These are phyloP conservation scores for Podospora appendiculata DNA, from an alignment of 495 filamentous ascomycete species.

Conservation along the genomic window DNA sequence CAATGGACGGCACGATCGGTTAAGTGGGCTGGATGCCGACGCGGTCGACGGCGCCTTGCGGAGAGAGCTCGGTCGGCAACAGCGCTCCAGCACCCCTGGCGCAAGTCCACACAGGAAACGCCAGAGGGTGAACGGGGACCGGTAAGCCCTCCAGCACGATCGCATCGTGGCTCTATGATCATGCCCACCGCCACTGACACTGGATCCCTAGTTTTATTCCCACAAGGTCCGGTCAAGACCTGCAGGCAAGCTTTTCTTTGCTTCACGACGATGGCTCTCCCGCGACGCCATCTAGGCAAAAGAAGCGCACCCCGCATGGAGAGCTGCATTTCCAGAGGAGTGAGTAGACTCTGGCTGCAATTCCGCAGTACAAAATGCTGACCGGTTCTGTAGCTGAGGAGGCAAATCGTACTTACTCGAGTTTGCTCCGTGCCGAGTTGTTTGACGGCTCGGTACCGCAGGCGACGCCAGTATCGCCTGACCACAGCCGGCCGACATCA, in stretches of 20 bases:
- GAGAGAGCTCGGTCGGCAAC: slow-evolving; percentile 25
- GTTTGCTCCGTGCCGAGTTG: slow-evolving; percentile 79
- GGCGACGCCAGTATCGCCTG: slow-evolving; percentile 60
- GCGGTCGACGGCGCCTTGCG: slow-evolving; percentile 24
- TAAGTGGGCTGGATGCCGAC: slow-evolving; percentile 27
- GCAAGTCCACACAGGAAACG: slow-evolving; percentile 81
- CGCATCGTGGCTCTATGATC: too few species aligned
- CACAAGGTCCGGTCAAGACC: slow-evolving; percentile 84
- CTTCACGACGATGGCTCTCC: slow-evolving; percentile 88
- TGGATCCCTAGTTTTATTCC: slow-evolving; percentile 66
- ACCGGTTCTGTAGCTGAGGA: slow-evolving; percentile 67
- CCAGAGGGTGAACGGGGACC: slow-evolving; percentile 76
- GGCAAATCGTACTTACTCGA: slow-evolving; percentile 86
- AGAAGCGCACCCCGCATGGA: slow-evolving; percentile 77
- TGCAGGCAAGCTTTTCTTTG: slow-evolving; percentile 84
- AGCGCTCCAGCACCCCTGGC: slow-evolving; percentile 61
- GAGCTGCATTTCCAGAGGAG: slow-evolving; percentile 92
- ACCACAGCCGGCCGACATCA: slow-evolving; percentile 45
- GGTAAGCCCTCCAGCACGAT: slow-evolving; percentile 34
- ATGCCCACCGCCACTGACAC: not conserved
- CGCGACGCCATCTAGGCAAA: slow-evolving; percentile 75
- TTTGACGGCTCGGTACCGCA: slow-evolving; percentile 88
- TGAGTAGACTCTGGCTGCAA: slow-evolving; percentile 34
- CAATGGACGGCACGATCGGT: slow-evolving; percentile 18
- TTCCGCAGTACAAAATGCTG: slow-evolving; percentile 20